A percentile compares a stretch with the other conserved stretches of the same genome.
Evolutionary conservation across 768 basidiomycete species (phyloP).

Genomic region (Tylopilus sp.): DNA sequence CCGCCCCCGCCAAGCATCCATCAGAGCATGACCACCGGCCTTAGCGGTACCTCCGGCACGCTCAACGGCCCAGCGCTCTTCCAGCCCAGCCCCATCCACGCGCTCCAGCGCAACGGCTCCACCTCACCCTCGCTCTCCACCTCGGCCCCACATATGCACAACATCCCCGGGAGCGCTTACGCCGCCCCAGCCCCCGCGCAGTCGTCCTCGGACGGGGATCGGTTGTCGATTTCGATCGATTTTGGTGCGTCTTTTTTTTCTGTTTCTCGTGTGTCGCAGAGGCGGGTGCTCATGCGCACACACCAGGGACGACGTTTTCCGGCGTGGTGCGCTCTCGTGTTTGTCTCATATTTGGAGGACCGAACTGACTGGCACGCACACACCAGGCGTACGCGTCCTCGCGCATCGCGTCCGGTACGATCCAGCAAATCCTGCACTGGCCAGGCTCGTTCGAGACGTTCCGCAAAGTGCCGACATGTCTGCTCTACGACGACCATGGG

Average conservation of each 20-base stretch:
- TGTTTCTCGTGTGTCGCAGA: neutral
- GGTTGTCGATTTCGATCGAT: constrained; percentile 78
- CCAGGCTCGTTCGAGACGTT: constrained; percentile 84
- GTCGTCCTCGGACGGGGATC: constrained; percentile 56
- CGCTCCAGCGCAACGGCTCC: constrained; percentile 14
- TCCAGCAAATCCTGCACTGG: constrained; percentile 86
- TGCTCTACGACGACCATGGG: constrained; percentile 74
- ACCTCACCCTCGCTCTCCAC: constrained; percentile 23
- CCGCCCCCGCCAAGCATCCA: constrained; percentile 21
- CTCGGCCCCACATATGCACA: constrained; percentile 1
- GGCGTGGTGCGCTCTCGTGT: constrained; percentile 84
- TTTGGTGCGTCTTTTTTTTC: constrained; percentile 58
- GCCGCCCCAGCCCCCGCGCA: constrained; percentile 5
- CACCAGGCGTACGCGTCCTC: constrained; percentile 88
- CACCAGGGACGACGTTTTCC: constrained; percentile 78
- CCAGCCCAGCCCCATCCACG: constrained; percentile 30
- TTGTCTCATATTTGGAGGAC: constrained; percentile 13
- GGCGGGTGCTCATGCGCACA: neutral
- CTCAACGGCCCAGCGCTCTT: constrained; percentile 10
- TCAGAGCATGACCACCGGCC: neutral
- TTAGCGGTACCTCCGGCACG: no score
- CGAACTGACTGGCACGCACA: constrained; percentile 11
- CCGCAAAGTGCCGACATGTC: constrained; percentile 82
- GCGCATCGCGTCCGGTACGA: constrained; percentile 70
- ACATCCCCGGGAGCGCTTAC: no score